Evolutionary conservation across 352 stramenopile species (phyloP), one percentile per base, ranked within the genome.

Genomic region (Phytopythium delawarense): DNA sequence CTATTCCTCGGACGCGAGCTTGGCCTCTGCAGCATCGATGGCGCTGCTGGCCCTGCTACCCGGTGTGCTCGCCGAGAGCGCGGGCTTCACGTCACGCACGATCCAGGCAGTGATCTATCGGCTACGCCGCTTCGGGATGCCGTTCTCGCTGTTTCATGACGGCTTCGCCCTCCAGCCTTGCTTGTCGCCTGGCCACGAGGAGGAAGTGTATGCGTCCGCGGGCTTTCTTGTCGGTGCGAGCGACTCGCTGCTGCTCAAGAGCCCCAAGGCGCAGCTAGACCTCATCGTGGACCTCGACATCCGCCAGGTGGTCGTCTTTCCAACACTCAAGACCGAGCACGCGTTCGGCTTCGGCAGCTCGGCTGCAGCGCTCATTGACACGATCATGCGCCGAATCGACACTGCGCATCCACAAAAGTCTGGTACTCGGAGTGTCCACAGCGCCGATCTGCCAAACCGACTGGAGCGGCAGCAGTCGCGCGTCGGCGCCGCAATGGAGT

Each of bases 241-340:
- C 59, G 73, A 78, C 25, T 71, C 75, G 13, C 61, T 91, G 20
- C 45, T 89, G 34, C 65, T 89, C 13, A 88, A 84, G 52, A 66
- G 67, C 39, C 69, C 75, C n/a, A 59, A 67, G n/a, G 67, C 78
- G 2, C 53, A 66, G 32, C 54, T 91, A 5, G 84, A 91, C 52
- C 44, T 89, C 25, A 72, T 92, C 5, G 63, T 93, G 28, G 74
- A 93, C 67, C 49, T 93, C 34, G 84, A 91, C 59, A 64, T 71
- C 15, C 61, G 63, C 8, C 66, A 87, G 15, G 69, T 91, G 3
- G 74, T 80, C n/a, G 74, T 75, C 40, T 71, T 78, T 45, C 72
- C 75, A 15, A 90, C 76, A 12, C 53, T 71, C 39, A 87, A 72
- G 7, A 77, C 63, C 28, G 77, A 87, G 55, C 72, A 71, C 11